These are phyloP conservation scores for Yarrowia sp. DNA, from an alignment of 805 yeast species.

Conservation along the genomic window DNA sequence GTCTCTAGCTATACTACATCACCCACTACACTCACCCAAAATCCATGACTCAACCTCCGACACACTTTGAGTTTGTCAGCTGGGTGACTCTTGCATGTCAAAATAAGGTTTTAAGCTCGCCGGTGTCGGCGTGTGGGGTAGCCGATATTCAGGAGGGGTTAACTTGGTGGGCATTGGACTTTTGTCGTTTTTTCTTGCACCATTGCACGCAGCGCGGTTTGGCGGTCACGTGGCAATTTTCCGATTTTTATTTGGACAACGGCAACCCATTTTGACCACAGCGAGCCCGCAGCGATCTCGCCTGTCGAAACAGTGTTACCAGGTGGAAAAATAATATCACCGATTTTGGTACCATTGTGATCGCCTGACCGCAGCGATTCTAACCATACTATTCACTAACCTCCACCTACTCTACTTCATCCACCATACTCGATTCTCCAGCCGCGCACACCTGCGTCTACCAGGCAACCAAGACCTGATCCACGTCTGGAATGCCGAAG, in stretches of 20 bases:
- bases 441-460: neutral
- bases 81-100: slow-evolving; percentile 21
- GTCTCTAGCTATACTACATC: too few relatives aligned
- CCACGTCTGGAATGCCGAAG: too few relatives aligned
- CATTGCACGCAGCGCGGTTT: too few relatives aligned
- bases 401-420: neutral
- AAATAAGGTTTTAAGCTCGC: neutral
- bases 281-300: slow-evolving; percentile 19
- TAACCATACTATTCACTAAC: neutral
- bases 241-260: neutral
- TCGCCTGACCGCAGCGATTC: neutral
- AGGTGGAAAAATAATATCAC: too few relatives aligned
- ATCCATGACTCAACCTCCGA: too few relatives aligned
- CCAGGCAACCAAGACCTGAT: neutral
- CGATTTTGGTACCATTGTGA: too few relatives aligned
- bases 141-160: neutral
- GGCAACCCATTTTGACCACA: too few relatives aligned
- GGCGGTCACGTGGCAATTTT: too few relatives aligned
- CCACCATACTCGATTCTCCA: neutral
- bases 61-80: slow-evolving; percentile 19
- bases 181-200: neutral
- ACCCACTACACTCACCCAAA: too few relatives aligned
- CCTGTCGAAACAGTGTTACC: too few relatives aligned
- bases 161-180: neutral
- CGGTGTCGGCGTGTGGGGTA: slow-evolving; percentile 27